Evolutionary conservation across 2,329 filamentous ascomycete species (phyloP).

Genomic region (Cylindrodendrum hubeiense): DNA sequence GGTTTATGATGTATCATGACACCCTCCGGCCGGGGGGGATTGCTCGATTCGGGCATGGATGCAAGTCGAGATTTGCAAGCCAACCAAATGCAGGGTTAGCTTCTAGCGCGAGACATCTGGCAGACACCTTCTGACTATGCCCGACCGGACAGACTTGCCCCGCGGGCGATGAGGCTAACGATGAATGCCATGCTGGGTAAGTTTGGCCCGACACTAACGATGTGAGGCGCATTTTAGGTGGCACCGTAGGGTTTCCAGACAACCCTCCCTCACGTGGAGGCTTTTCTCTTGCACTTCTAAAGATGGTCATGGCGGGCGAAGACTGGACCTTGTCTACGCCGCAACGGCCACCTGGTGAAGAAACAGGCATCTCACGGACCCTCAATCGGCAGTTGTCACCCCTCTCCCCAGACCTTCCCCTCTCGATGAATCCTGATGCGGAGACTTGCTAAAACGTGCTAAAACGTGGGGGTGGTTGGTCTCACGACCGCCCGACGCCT

Average conservation of each 20-base stretch:
- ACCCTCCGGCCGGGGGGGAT: constrained; percentile 13
- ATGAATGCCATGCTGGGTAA: constrained; percentile 14
- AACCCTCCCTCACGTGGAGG: constrained; percentile 14
- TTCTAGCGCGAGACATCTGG: constrained; percentile 11
- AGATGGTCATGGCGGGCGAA: constrained; percentile 24
- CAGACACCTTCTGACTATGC: neutral
- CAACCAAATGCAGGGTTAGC: constrained; percentile 11
- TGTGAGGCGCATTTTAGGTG: constrained; percentile 9
- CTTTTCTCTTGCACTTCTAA: constrained; percentile 14
- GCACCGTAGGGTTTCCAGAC: neutral
- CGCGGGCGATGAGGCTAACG: constrained; percentile 7
- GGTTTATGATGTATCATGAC: constrained; percentile 15
- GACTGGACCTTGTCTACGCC: constrained; percentile 18
- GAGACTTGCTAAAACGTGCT: constrained; percentile 23
- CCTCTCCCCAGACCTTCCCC: neutral
- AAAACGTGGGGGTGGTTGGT: constrained; percentile 17
- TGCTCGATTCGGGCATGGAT: constrained; percentile 19
- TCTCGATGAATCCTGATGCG: constrained; percentile 6
- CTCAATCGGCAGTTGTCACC: constrained; percentile 17
- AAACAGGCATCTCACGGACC: constrained; percentile 20
- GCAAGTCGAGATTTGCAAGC: neutral
- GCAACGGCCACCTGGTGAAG: neutral
- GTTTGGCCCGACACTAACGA: constrained; percentile 22
- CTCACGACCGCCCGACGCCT: neutral
- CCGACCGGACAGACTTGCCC: constrained; percentile 38